Evolutionary conservation across 1,284 basidiomycete genomes (phyloP).

Genomic region (Boletus sp.): DNA sequence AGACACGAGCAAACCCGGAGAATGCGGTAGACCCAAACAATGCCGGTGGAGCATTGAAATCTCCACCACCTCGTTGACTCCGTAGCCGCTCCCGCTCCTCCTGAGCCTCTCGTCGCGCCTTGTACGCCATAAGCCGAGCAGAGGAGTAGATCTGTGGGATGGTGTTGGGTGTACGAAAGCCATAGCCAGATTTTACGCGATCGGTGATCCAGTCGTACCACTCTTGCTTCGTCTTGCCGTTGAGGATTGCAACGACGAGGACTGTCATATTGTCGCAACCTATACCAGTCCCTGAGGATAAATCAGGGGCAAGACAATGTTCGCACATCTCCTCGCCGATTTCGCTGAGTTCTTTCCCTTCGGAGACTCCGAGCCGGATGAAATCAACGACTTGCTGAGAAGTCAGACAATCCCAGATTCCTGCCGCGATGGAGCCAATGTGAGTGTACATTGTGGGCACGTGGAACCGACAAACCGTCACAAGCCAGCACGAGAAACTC

Average conservation of each 20-base stretch:
- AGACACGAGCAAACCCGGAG: constrained; percentile 42
- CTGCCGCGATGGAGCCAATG: constrained; percentile 39
- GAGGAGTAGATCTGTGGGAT: constrained; percentile 67
- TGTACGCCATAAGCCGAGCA: constrained; percentile 56
- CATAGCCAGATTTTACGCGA: constrained; percentile 73
- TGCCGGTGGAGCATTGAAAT: constrained; percentile 18
- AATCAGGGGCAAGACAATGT: constrained; percentile 91
- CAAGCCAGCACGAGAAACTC: constrained; percentile 96
- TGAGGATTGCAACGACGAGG: constrained; percentile 84
- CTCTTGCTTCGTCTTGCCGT: constrained; percentile 84
- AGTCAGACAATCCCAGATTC: constrained; percentile 97
- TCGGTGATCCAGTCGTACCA: constrained; percentile 93
- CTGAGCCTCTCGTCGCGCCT: constrained; percentile 49
- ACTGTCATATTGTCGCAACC: constrained; percentile 99
- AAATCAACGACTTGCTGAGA: constrained; percentile 94
- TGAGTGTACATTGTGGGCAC: background rate
- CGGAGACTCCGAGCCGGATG: constrained; percentile 78
- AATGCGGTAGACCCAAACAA: constrained; percentile 33
- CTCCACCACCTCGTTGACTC: constrained; percentile 36
- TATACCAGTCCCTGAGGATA: constrained; percentile 85
- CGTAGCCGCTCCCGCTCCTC: constrained; percentile 55
- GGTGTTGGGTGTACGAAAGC: constrained; percentile 66
- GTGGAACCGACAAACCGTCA: constrained; percentile 66
- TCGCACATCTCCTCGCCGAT: constrained; percentile 92
- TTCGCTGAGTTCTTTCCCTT: constrained; percentile 75